Percentiles rank a stretch among this genome's conserved stretches.
These are phyloP conservation scores for Trichaptum fuscoviolaceum DNA, from an alignment of 768 basidiomycete species.

Conservation along the genomic window DNA sequence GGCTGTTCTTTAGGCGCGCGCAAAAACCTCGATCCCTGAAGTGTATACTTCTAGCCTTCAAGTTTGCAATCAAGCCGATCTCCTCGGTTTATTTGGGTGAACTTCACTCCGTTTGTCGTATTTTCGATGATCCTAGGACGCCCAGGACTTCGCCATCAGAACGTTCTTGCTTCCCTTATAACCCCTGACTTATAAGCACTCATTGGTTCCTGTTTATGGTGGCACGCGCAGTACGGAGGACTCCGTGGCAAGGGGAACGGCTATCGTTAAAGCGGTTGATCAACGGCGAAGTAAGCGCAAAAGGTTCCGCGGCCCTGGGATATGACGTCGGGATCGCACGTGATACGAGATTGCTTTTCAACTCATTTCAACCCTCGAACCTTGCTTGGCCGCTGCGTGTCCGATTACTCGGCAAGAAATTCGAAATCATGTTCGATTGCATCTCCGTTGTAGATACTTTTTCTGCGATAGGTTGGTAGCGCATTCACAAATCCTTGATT, in stretches of 20 bases:
- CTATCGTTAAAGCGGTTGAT: background rate
- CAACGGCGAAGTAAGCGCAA: background rate
- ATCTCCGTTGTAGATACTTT: background rate
- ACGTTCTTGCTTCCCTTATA: background rate
- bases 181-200: background rate
- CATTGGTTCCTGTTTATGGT: background rate
- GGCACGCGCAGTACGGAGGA: background rate
- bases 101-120: background rate
- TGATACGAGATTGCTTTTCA: background rate
- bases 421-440: background rate
- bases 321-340: background rate
- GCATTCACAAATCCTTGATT: background rate
- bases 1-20: background rate
- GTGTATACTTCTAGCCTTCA: no score
- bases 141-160: background rate
- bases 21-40: background rate
- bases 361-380: background rate
- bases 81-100: background rate
- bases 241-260: background rate
- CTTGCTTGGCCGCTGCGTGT: background rate
- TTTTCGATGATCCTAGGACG: background rate
- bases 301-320: background rate
- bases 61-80: background rate
- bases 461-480: background rate
- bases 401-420: background rate